Percentiles rank a stretch among this genome's conserved stretches.
These are phyloP conservation scores for Umbelopsis isabellina DNA, from an alignment of 192 early-diverging fungal genomes.

Conservation along the genomic window DNA sequence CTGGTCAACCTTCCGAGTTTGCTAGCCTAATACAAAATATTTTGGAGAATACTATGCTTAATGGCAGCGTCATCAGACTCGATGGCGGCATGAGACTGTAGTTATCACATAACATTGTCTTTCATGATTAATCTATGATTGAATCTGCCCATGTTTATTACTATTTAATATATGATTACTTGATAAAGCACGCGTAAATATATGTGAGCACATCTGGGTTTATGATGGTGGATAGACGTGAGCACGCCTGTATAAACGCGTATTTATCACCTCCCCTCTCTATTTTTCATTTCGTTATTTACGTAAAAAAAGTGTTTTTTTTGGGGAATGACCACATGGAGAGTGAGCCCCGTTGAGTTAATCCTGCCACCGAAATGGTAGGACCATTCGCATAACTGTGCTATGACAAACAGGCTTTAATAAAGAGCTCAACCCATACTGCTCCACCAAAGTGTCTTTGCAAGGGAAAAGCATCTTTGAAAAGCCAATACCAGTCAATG, in stretches of 20 bases:
- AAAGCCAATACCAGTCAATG: constrained; percentile 28
- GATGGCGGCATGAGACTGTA: constrained; percentile 44
- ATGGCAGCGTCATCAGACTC: constrained; percentile 49
- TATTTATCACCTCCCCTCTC: too few species aligned
- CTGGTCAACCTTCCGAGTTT: constrained; percentile 51
- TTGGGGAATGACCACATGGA: constrained; percentile 21
- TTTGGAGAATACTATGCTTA: constrained; percentile 52
- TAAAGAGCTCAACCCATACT: constrained; percentile 18
- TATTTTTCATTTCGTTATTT: constrained; percentile 10
- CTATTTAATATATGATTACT: neutral
- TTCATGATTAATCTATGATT: neutral
- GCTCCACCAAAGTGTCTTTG: constrained; percentile 17
- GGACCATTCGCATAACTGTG: constrained; percentile 39
- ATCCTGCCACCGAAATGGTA: neutral
- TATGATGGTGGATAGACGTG: too few species aligned
- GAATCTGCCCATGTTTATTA: neutral
- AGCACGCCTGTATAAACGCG: too few species aligned
- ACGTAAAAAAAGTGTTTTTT: neutral
- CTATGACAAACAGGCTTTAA: constrained; percentile 33
- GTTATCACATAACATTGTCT: too few species aligned
- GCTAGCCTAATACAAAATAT: constrained; percentile 44
- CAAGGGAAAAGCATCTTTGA: constrained; percentile 10
- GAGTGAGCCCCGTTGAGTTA: constrained; percentile 40
- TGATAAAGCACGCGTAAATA: too few species aligned
- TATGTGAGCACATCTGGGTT: too few species aligned